Conservation (phyloP, 2,329 filamentous ascomycete species). For the Hysterium pulicare region DNA sequence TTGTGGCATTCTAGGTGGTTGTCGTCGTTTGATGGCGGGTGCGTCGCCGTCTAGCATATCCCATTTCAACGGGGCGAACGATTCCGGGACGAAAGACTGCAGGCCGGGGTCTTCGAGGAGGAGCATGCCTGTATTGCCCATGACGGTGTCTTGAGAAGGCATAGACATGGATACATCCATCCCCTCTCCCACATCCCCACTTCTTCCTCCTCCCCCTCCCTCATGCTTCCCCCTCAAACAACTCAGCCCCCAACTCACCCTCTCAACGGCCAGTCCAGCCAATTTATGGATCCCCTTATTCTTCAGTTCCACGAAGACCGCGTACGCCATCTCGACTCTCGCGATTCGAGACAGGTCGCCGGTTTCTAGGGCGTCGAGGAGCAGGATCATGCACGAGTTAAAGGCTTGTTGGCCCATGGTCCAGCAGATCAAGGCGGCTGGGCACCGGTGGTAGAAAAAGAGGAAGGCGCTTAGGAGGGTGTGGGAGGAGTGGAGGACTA, state of each 20-base stretch:
- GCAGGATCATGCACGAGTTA: constrained; percentile 49
- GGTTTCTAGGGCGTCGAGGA: constrained; percentile 46
- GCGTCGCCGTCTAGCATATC: constrained; percentile 12
- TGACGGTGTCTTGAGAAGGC: constrained; percentile 42
- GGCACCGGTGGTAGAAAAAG: constrained; percentile 45
- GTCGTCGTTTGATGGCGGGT: background rate
- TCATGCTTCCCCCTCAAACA: constrained; percentile 15
- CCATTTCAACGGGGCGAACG: constrained; percentile 33
- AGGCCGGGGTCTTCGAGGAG: constrained; percentile 46
- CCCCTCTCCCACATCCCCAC: constrained; percentile 9
- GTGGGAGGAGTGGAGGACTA: constrained; percentile 43
- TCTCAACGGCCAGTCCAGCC: constrained; percentile 42
- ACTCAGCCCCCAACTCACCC: constrained; percentile 33
- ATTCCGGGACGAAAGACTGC: constrained; percentile 34
- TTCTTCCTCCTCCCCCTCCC: background rate
- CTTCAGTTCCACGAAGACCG: constrained; percentile 43
- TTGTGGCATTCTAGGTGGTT: background rate
- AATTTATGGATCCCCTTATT: constrained; percentile 44
- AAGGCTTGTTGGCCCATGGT: constrained; percentile 49
- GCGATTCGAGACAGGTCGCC: constrained; percentile 34
- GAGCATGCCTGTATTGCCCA: constrained; percentile 48
- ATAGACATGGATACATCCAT: constrained; percentile 17
- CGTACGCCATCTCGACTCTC: constrained; percentile 41
- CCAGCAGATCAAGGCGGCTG: constrained; percentile 47
- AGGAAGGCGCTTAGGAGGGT: constrained; percentile 44